These are phyloP conservation scores for Fistulifera solaris DNA, from an alignment of 108 stramenopile genomes.

Conservation along the genomic window DNA sequence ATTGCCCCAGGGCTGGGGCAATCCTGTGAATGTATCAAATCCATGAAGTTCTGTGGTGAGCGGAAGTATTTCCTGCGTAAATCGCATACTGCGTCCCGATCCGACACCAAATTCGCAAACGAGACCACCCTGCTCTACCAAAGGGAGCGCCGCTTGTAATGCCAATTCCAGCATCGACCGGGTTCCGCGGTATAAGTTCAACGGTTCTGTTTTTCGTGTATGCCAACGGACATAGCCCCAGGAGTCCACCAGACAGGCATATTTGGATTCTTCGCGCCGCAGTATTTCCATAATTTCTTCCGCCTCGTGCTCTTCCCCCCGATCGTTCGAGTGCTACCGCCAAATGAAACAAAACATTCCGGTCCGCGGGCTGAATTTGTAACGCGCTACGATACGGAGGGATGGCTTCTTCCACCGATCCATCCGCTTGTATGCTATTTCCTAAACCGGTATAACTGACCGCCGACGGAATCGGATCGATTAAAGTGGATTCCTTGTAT, in stretches of 20 bases:
- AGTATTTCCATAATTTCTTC: conserved; percentile 62
- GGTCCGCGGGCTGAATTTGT: conserved; percentile 8
- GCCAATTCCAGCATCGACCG: conserved; percentile 76
- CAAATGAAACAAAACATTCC: conserved; percentile 36
- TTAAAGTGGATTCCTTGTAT: conserved; percentile 43
- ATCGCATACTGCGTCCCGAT: conserved; percentile 58
- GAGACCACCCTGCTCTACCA: conserved; percentile 60
- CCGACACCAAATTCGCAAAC: conserved; percentile 85
- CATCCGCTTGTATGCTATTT: conserved; percentile 50
- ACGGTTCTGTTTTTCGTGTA: conserved; percentile 36
- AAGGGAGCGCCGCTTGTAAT: conserved; percentile 59
- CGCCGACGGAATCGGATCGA: conserved; percentile 56
- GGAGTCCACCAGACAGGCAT: conserved; percentile 61
- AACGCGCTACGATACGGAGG: conserved; percentile 51
- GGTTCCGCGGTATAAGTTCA: conserved; percentile 75
- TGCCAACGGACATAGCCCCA: conserved; percentile 90
- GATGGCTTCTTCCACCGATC: conserved; percentile 49
- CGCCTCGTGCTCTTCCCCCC: conserved; percentile 46
- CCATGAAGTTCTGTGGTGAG: conserved; percentile 60
- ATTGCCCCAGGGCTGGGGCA: conserved; percentile 76
- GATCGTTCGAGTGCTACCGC: conserved; percentile 77
- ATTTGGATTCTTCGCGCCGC: conserved; percentile 44
- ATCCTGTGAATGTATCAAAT: conserved; percentile 86
- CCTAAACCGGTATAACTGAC: conserved; percentile 64
- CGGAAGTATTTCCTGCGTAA: conserved; percentile 79